These are phyloP conservation scores for Heimioporus sp. DNA, from an alignment of 768 basidiomycete genomes.

Conservation along the genomic window DNA sequence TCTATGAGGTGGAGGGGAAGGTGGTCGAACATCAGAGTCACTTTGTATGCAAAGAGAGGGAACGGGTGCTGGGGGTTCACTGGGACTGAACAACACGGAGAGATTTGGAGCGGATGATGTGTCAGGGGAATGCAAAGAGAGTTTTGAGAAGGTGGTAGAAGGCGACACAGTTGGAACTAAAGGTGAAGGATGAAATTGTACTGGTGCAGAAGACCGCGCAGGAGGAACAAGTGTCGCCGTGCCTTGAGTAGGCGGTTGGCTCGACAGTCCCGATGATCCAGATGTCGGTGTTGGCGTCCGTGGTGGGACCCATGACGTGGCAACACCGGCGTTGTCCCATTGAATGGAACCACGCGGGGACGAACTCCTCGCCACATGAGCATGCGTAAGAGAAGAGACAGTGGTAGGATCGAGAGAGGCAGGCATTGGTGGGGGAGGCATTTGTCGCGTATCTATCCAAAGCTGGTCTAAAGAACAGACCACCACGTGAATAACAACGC, in stretches of 20 bases:
- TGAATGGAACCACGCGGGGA: constrained; percentile 20
- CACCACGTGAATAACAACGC: not conserved
- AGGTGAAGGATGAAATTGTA: not conserved
- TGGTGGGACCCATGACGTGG: constrained; percentile 13
- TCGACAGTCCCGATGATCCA: not conserved
- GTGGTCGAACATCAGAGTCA: constrained; percentile 1
- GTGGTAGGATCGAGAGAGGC: constrained; percentile 42
- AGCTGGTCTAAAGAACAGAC: not conserved
- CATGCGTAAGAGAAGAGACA: constrained; percentile 28
- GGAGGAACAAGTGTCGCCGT: not conserved
- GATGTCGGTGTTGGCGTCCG: constrained; percentile 4
- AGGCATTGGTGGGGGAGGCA: constrained; percentile 55
- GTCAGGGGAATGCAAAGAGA: constrained; percentile 44
- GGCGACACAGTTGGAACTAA: constrained; percentile 36
- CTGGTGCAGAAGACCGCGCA: not conserved
- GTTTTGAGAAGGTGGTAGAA: constrained; percentile 48
- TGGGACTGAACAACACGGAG: constrained; percentile 8
- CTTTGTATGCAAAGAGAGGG: not conserved
- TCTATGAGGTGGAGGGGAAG: constrained; percentile 13
- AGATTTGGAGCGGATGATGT: constrained; percentile 8
- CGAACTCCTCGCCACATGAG: constrained; percentile 11
- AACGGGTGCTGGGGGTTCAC: constrained; percentile 3
- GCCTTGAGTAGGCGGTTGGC: constrained; percentile 7
- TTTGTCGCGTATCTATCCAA: constrained; percentile 35
- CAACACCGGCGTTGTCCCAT: constrained; percentile 12